Conservation (phyloP, 2,329 filamentous ascomycete species). For the Aureobasidium pullulans region DNA sequence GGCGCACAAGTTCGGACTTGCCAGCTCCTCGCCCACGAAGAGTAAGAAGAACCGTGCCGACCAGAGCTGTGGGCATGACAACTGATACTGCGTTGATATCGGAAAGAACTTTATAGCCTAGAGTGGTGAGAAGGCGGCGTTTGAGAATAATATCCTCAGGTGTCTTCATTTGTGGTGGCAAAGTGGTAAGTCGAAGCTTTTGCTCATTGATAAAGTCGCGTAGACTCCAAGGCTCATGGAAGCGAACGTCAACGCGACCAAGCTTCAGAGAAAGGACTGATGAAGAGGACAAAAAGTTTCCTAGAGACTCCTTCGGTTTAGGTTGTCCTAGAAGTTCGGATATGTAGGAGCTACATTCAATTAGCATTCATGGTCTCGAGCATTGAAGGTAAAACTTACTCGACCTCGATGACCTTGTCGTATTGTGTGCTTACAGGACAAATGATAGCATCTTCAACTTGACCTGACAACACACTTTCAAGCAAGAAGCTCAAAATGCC, state of each 20-base stretch:
- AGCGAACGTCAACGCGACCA: conserved; percentile 87
- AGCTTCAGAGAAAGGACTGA: conserved; percentile 83
- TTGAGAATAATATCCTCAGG: conserved; percentile 43
- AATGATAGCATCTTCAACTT: conserved; percentile 84
- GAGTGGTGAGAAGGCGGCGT: conserved; percentile 68
- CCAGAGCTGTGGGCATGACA: conserved; percentile 94
- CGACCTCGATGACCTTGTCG: conserved; percentile 97
- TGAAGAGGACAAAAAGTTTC: conserved; percentile 80
- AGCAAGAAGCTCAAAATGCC: conserved; percentile 88
- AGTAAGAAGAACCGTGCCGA: conserved; percentile 87
- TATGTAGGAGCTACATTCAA: conserved; percentile 62
- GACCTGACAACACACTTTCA: conserved; percentile 79
- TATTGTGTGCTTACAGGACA: conserved; percentile 97
- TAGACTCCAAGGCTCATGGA: conserved; percentile 93
- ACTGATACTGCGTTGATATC: conserved; percentile 96
- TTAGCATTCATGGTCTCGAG: not conserved
- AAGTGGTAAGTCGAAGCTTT: conserved; percentile 45
- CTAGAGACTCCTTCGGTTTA: conserved; percentile 90
- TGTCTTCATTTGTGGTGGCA: conserved; percentile 28
- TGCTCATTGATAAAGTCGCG: conserved; percentile 75
- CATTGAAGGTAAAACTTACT: conserved; percentile 36
- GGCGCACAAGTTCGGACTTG: conserved; percentile 72
- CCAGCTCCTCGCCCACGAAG: conserved; percentile 87
- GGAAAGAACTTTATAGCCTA: conserved; percentile 86
- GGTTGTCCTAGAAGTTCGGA: conserved; percentile 88